Conservation (phyloP, 2,329 filamentous ascomycete species). For the Calycina herbarum region DNA sequence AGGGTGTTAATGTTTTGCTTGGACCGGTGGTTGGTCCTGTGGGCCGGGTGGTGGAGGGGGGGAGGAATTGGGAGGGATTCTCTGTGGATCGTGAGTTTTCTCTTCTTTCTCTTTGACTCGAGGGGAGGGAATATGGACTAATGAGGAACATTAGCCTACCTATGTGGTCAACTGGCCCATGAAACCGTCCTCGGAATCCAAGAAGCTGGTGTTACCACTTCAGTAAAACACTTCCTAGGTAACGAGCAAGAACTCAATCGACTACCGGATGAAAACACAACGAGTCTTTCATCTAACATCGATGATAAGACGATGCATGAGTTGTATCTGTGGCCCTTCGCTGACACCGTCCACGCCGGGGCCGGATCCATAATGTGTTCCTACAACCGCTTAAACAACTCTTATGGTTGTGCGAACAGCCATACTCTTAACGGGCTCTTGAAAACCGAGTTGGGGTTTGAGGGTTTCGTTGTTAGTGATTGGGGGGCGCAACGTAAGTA, state of each 20-base stretch:
- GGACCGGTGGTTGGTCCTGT: slow-evolving; percentile 59
- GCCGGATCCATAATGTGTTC: slow-evolving; percentile 81
- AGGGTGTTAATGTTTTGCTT: slow-evolving; percentile 60
- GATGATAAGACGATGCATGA: slow-evolving; percentile 74
- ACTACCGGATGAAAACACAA: slow-evolving; percentile 48
- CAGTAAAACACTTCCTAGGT: slow-evolving; percentile 59
- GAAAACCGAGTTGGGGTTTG: slow-evolving; percentile 83
- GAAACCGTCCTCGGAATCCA: slow-evolving; percentile 30
- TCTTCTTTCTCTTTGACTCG: background rate
- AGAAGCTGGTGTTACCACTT: slow-evolving; percentile 28
- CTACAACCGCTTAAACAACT: slow-evolving; percentile 72
- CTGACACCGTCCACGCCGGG: slow-evolving; percentile 73
- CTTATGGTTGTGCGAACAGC: slow-evolving; percentile 70
- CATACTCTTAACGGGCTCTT: slow-evolving; percentile 78
- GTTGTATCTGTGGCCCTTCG: slow-evolving; percentile 84
- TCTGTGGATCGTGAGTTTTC: slow-evolving; percentile 28
- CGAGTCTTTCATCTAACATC: slow-evolving; percentile 63
- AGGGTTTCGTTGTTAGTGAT: slow-evolving; percentile 81
- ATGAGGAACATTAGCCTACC: slow-evolving; percentile 45
- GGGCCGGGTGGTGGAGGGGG: slow-evolving; percentile 64
- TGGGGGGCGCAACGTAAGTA: slow-evolving; percentile 70
- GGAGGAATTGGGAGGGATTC: slow-evolving; percentile 67
- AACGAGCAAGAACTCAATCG: slow-evolving; percentile 64
- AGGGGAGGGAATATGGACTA: slow-evolving; percentile 35
- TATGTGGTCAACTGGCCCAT: slow-evolving; percentile 54